Base-by-base conservation (phyloP, 805 yeast species). In the Cyberlindnera xylosilytica region DNA sequence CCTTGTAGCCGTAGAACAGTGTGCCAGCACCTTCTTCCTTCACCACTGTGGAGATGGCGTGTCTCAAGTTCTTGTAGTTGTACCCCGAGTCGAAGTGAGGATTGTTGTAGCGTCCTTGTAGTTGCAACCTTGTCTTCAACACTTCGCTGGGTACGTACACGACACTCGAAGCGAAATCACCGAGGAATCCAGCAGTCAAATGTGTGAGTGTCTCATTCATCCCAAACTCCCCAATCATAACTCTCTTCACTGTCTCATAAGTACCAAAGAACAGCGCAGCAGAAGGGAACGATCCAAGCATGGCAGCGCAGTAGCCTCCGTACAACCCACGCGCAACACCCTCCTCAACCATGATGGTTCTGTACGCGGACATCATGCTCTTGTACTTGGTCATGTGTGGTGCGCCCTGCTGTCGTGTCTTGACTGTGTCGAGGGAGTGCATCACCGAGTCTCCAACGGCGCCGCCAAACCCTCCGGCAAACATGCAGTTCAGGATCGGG, bases 341-440 rank as follows among this genome's bases (percentile, higher is more conserved):
- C 69, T 93, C 99, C 54, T 91, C 87, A 32, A 72, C 60, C 38
- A 84, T 64, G n/a, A 93, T 84, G 0, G 91, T 82, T 20, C 64
- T 48, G 55, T 85, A 88, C 0, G 97, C 96, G 10, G 79, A 74
- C 8, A 83, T 54, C 82, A 89, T 88, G 54, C 76, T 81, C 46
- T 68, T 74, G 63, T 91, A 91, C 61, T 87, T 84, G 6, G 68
- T 50, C 17, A 73, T 73, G 50, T 72, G 69, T 18, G 86, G 81
- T 4, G 95, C 86, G n/a, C 96, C 98, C 60, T 93, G 99, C 62
- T 93, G 99, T 49, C 99, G 73, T 2, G 99, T 93, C 61, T 93
- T 93, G 24, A 93, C 96, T 0, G 99, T 93, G 60, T 93, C 99
- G 27, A 93, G 66, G 0, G 98, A 90, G 64, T 93, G 97, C 97